Conservation (phyloP, 208 protist species). For the Acanthamoeba royreba region DNA sequence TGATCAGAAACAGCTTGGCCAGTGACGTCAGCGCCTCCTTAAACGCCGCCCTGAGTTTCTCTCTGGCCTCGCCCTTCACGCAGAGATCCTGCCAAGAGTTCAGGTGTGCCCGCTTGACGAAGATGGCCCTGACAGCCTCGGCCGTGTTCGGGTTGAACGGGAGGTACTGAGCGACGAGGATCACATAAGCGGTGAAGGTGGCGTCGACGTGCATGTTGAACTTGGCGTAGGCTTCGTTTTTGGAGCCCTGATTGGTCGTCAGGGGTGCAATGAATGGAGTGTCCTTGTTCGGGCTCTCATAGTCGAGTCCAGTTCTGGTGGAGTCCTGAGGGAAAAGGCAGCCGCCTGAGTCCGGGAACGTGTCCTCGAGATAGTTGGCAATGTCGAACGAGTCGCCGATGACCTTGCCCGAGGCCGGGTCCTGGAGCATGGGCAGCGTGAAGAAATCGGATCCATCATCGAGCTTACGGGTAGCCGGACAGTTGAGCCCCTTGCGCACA, state of each 20-base stretch:
- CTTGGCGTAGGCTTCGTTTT: neutral
- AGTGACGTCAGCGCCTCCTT: neutral
- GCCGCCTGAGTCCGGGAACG: neutral
- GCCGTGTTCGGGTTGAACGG: neutral
- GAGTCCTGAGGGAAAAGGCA: neutral
- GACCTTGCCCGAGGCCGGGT: neutral
- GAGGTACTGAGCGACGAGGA: neutral
- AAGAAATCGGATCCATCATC: neutral
- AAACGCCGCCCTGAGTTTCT: neutral
- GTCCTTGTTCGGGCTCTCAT: neutral
- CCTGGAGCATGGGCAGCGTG: neutral
- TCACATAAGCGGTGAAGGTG: neutral
- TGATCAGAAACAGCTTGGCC: neutral
- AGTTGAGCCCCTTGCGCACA: neutral
- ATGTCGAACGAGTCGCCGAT: neutral
- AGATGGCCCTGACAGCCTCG: neutral
- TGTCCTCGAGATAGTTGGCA: conserved; percentile 8
- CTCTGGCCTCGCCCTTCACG: neutral
- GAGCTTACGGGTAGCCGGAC: neutral
- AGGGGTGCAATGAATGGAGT: neutral
- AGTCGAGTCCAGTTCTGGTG: neutral
- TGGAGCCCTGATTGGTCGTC: neutral
- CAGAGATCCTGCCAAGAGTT: neutral
- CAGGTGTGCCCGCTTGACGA: neutral
- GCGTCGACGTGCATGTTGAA: neutral